Percentiles rank a stretch among this genome's conserved stretches.
These are phyloP conservation scores for Cladophialophora bantiana DNA, from an alignment of 2,329 filamentous ascomycete species.

Conservation along the genomic window DNA sequence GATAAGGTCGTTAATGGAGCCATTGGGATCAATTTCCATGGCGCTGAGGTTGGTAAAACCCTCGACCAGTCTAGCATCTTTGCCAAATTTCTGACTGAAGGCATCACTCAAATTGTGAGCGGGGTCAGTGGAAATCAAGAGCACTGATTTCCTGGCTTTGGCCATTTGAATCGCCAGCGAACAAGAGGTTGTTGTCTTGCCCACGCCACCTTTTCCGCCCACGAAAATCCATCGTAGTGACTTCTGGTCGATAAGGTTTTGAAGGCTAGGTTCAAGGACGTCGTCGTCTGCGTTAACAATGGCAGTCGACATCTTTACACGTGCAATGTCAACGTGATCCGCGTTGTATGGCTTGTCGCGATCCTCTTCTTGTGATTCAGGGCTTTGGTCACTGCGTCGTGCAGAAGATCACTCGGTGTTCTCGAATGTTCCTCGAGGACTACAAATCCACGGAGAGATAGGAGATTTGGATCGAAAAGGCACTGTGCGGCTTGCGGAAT, in stretches of 20 bases:
- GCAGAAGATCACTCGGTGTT: neutral
- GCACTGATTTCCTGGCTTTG: conserved; percentile 89
- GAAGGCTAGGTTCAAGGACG: conserved; percentile 87
- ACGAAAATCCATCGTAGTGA: conserved; percentile 98
- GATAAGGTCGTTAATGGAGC: conserved; percentile 93
- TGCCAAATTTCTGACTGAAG: conserved; percentile 98
- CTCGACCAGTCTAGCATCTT: conserved; percentile 90
- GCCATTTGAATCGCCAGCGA: conserved; percentile 97
- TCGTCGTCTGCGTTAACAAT: conserved; percentile 66
- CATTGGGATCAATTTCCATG: conserved; percentile 99
- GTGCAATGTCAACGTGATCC: neutral
- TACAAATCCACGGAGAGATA: neutral
- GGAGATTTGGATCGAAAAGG: neutral
- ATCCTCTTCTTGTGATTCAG: neutral
- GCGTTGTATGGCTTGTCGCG: neutral
- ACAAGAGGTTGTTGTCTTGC: conserved; percentile 99
- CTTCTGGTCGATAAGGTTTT: conserved; percentile 94
- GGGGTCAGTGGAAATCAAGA: conserved; percentile 97
- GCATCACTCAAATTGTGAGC: conserved; percentile 98
- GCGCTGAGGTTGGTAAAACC: conserved; percentile 93
- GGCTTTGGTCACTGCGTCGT: neutral
- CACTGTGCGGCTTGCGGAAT: neutral
- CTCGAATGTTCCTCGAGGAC: neutral
- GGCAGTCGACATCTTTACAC: conserved; percentile 46
- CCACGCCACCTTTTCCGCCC: conserved; percentile 96